Evolutionary conservation across 371 early-diverging fungal species (phyloP).

Genomic region (Mucor ambiguus): DNA sequence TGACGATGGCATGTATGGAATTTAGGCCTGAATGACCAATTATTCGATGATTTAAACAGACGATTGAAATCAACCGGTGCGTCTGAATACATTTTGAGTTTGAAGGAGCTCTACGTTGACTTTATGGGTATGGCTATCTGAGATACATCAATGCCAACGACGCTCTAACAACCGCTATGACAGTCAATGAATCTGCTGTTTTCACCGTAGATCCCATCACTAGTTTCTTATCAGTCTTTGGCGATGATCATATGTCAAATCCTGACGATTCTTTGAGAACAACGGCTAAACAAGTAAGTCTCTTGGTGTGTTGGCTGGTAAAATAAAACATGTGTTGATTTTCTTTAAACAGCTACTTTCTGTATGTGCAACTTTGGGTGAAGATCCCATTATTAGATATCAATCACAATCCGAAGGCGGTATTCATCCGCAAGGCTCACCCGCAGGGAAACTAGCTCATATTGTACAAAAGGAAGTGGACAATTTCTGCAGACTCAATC

Average conservation of each 20-base stretch:
- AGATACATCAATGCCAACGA: neutral
- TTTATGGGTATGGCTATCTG: slow-evolving; percentile 56
- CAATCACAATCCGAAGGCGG: slow-evolving; percentile 66
- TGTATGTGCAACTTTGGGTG: slow-evolving; percentile 78
- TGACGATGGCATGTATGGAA: slow-evolving; percentile 48
- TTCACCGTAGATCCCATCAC: slow-evolving; percentile 77
- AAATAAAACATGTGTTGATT: slow-evolving; percentile 7
- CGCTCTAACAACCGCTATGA: neutral
- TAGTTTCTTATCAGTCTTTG: slow-evolving; percentile 69
- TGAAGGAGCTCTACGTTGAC: slow-evolving; percentile 82
- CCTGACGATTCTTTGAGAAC: slow-evolving; percentile 62
- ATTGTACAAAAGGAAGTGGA: slow-evolving; percentile 76
- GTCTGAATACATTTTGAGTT: slow-evolving; percentile 61
- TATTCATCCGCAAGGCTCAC: slow-evolving; percentile 58
- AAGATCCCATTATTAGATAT: slow-evolving; percentile 88
- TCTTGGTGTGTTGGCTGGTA: neutral
- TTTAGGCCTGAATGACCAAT: slow-evolving; percentile 69
- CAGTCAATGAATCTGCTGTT: slow-evolving; percentile 79
- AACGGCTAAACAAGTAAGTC: slow-evolving; percentile 71
- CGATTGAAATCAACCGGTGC: slow-evolving; percentile 60
- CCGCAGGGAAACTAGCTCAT: slow-evolving; percentile 60
- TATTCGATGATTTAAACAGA: slow-evolving; percentile 57
- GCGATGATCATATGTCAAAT: slow-evolving; percentile 38
- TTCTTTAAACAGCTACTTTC: slow-evolving; percentile 55
- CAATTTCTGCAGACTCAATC: slow-evolving; percentile 54